Conservation (phyloP, 2,329 filamentous ascomycete genomes). For the Neurospora sp. region DNA sequence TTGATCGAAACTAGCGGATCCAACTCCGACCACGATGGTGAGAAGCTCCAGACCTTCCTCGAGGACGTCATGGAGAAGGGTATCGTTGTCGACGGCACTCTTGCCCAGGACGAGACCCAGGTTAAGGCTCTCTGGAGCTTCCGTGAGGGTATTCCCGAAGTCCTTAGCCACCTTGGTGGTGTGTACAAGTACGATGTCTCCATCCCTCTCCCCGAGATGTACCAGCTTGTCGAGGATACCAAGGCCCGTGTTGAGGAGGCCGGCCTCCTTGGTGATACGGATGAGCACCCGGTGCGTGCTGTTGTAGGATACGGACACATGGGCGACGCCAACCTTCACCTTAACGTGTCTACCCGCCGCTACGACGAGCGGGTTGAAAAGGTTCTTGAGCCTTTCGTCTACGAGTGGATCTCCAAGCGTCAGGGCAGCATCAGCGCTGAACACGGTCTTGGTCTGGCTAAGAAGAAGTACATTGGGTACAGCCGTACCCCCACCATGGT, state of each 20-base stretch:
- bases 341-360: slow-evolving; percentile 75
- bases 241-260: slow-evolving; percentile 61
- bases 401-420: slow-evolving; percentile 87
- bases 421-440: slow-evolving; percentile 94
- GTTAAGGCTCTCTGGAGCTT: slow-evolving; percentile 78
- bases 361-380: slow-evolving; percentile 86
- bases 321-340: slow-evolving; percentile 91
- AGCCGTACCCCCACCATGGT: slow-evolving; percentile 83
- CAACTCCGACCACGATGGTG: slow-evolving; percentile 85
- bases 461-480: slow-evolving; percentile 93
- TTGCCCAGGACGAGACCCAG: slow-evolving; percentile 92
- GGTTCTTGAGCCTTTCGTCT: slow-evolving; percentile 86
- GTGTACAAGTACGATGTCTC: slow-evolving; percentile 99
- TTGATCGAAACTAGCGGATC: slow-evolving; percentile 93
- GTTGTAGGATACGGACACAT: slow-evolving; percentile 98
- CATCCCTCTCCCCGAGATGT: slow-evolving; percentile 80
- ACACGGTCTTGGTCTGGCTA: slow-evolving; percentile 86
- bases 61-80: slow-evolving; percentile 85
- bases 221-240: slow-evolving; percentile 80
- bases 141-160: slow-evolving; percentile 88
- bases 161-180: slow-evolving; percentile 79
- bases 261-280: slow-evolving; percentile 67
- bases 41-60: slow-evolving; percentile 82
- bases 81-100: slow-evolving; percentile 78
- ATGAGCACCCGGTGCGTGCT: slow-evolving; percentile 69